phyloP scores from a whole-genome alignment of 768 basidiomycete genomes.

The Cyclocybe cylindracea region DNA sequence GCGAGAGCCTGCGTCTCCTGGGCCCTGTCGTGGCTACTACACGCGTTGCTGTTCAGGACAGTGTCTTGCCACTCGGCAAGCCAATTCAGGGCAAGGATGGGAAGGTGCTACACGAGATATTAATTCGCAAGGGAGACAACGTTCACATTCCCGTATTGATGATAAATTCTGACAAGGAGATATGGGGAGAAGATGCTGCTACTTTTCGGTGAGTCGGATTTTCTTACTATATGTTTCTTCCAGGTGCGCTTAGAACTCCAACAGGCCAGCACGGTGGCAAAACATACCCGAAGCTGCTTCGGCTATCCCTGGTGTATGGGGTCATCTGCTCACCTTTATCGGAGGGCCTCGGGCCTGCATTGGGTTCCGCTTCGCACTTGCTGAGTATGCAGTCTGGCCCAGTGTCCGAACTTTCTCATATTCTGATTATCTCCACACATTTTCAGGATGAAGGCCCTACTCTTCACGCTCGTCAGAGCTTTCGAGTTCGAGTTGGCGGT shows the following conservation, averaged over 20 bases:
- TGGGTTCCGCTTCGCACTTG: constrained; percentile 63
- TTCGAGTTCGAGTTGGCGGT: constrained; percentile 55
- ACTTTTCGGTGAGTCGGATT: constrained; percentile 51
- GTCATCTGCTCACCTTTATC: constrained; percentile 60
- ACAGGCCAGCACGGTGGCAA: constrained; percentile 68
- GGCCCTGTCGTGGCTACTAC: constrained; percentile 46
- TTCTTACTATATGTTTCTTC: neutral
- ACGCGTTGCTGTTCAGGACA: constrained; percentile 50
- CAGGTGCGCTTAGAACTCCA: neutral
- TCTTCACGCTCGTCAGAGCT: constrained; percentile 31
- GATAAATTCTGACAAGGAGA: constrained; percentile 48
- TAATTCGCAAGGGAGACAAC: constrained; percentile 45
- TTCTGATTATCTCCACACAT: neutral
- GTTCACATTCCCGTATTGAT: constrained; percentile 51
- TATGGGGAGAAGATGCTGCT: constrained; percentile 66
- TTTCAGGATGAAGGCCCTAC: constrained; percentile 29
- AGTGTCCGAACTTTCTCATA: neutral
- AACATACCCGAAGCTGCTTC: constrained; percentile 42
- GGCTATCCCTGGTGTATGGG: constrained; percentile 60
- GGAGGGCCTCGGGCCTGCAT: constrained; percentile 71
- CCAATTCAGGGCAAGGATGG: constrained; percentile 49
- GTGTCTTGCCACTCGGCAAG: constrained; percentile 47
- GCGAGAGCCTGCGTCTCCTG: constrained; percentile 60
- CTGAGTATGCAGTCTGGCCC: constrained; percentile 43
- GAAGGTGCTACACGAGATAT: constrained; percentile 36